Evolutionary conservation across 345 rosid genomes (phyloP).

Genomic region (Chamaenerion angustifolium): DNA sequence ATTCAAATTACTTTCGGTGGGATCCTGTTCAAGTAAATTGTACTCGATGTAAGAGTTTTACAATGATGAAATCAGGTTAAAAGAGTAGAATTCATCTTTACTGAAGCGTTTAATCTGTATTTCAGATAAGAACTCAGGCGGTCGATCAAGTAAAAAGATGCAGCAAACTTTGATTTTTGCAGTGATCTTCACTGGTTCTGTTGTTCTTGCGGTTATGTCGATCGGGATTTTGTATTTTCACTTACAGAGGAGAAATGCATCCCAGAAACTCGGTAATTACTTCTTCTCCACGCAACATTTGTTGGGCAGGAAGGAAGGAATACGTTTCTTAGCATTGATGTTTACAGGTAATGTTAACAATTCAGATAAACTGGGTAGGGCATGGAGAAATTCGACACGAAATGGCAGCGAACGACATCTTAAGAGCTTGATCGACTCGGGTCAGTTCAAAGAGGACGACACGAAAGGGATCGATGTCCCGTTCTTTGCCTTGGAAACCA

Average conservation of each 20-base stretch:
- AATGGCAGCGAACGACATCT: conserved; percentile 32
- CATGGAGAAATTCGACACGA: conserved; percentile 20
- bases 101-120: neutral
- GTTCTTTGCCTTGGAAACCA: conserved; percentile 36
- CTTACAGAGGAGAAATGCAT: conserved; percentile 22
- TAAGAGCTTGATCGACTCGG: conserved; percentile 35
- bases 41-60: conserved; percentile 21
- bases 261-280: conserved; percentile 21
- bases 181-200: conserved; percentile 21
- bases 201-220: conserved; percentile 21
- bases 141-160: conserved; percentile 10
- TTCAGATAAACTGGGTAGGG: conserved; percentile 18
- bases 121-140: conserved; percentile 7
- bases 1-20: conserved; percentile 27
- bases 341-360: too few species aligned
- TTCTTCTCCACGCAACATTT: neutral
- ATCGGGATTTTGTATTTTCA: conserved; percentile 20
- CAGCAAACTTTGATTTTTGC: conserved; percentile 21
- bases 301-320: neutral
- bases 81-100: neutral
- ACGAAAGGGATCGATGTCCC: conserved; percentile 36
- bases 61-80: neutral
- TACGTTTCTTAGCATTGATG: neutral
- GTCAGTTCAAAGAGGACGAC: conserved; percentile 35
- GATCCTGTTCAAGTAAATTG: conserved; percentile 29